Base-by-base conservation (phyloP, 1,139 yeast genomes). In the Magnusiomyces fungicola region DNA sequence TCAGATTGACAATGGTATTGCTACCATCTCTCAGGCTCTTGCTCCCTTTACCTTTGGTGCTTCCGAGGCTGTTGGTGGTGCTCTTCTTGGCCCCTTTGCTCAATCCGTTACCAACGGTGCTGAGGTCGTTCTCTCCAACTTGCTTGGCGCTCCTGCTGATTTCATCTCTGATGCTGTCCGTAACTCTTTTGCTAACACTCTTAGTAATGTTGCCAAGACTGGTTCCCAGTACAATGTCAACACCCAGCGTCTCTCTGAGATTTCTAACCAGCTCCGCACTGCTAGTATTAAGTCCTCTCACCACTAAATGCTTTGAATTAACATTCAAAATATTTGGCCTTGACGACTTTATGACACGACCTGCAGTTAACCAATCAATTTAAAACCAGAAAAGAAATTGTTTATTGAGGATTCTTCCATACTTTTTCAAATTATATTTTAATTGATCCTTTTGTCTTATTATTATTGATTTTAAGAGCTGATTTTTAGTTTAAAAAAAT, bases 101-200 rank as follows among this genome's bases (percentile, higher is more conserved):
- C 63, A 60, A 53, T 55, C 23, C 7, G 54, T 58, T 9, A 60
- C 63, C 50, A 57, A 60, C 54, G 67, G 67, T 37, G 60, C 62
- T 40, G 65, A 62, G 51, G 67, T 61, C 4, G 45, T 61, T 25
- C 48, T 59, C 16, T 50, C 58, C 46, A 58, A 58, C 50, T 43
- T 53, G 24, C 46, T 60, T 34, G 63, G 60, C 18, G 59, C 54
- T 18, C 52, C 54, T 16, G 32, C 48, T 29, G 58, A 56, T 37
- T 33, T 55, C 19, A 50, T 53, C n/a, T 36, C 54, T 45, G 63
- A 60, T 40, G 55, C 50, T 32, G 46, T 52, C 21, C 19, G 53
- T 25, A 42, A n/a, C 54, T 57, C 38, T 45, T 57, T 33, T 45
- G 41, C 54, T 12, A 49, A 53, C 38, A 57, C 53, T 12, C 37